phyloP scores from a whole-genome alignment of 441 rosid genomes.

The Daphne laureola region DNA sequence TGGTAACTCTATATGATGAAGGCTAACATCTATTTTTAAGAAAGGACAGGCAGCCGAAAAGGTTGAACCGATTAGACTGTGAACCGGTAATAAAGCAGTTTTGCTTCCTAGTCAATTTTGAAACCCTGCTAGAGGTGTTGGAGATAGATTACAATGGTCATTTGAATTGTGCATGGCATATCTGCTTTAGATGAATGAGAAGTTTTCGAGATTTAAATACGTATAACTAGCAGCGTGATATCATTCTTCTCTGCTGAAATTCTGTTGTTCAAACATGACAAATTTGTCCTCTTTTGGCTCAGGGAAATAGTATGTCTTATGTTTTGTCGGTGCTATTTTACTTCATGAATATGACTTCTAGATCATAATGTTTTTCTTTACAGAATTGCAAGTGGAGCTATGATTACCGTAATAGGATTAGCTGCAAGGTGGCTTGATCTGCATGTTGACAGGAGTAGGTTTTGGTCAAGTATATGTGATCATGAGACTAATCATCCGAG shows the following conservation, averaged over 20 bases:
- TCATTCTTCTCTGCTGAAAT: no score
- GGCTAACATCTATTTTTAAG: no score
- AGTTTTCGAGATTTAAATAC: no score
- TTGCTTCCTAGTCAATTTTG: no score
- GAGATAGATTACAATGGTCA: no score
- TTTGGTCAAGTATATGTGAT: conserved; percentile 58
- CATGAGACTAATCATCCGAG: conserved; percentile 36
- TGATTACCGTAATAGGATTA: conserved; percentile 54
- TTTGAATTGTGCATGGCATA: no score
- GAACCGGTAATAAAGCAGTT: no score
- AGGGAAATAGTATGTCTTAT: conserved; percentile 6
- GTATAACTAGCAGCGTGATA: no score
- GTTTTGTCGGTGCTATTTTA: neutral
- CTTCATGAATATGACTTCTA: conserved; percentile 15
- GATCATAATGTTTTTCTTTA: conserved; percentile 15
- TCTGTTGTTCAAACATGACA: neutral
- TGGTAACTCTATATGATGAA: neutral
- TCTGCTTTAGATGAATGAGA: no score
- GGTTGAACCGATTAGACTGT: no score
- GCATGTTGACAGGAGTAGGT: conserved; percentile 58
- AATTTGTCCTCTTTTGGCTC: neutral
- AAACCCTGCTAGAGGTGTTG: neutral
- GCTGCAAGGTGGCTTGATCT: conserved; percentile 71
- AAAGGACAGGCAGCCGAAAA: no score
- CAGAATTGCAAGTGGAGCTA: conserved; percentile 76